These are phyloP conservation scores for Colletotrichum sp. DNA, from an alignment of 2,329 filamentous ascomycete genomes.

Conservation along the genomic window DNA sequence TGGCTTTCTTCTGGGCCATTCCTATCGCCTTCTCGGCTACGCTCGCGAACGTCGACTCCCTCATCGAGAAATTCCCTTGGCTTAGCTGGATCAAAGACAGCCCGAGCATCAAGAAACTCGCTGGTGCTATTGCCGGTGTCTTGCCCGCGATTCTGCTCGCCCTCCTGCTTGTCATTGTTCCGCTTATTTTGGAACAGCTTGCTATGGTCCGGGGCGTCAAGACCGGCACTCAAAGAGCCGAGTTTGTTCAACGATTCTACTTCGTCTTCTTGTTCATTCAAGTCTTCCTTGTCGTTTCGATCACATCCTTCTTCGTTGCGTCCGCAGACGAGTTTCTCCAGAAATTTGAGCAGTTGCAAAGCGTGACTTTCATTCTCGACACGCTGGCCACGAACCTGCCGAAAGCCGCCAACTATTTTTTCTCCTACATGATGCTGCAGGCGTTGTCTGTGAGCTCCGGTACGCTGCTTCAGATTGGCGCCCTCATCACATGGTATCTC, in stretches of 20 bases:
- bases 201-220: slow-evolving; percentile 79
- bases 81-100: slow-evolving; percentile 71
- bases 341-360: slow-evolving; percentile 44
- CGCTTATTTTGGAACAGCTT: slow-evolving; percentile 77
- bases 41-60: slow-evolving; percentile 75
- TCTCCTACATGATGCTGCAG: slow-evolving; percentile 97
- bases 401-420: slow-evolving; percentile 93
- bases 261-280: slow-evolving; percentile 95
- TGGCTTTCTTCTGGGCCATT: slow-evolving; percentile 89
- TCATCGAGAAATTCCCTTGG: slow-evolving; percentile 72
- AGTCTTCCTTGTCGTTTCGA: slow-evolving; percentile 89
- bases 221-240: slow-evolving; percentile 78
- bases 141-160: slow-evolving; percentile 79
- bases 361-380: slow-evolving; percentile 71
- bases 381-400: slow-evolving; percentile 82
- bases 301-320: slow-evolving; percentile 74
- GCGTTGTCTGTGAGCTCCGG: slow-evolving; percentile 90
- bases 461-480: slow-evolving; percentile 83
- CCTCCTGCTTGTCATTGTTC: slow-evolving; percentile 80
- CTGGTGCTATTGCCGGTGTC: slow-evolving; percentile 78
- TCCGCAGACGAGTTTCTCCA: slow-evolving; percentile 68
- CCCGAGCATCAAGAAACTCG: slow-evolving; percentile 62
- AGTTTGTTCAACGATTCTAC: slow-evolving; percentile 91
- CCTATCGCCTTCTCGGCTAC: slow-evolving; percentile 88
- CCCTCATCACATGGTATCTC: slow-evolving; percentile 81